A percentile compares a stretch with the other conserved stretches of the same genome.
phyloP scores from a whole-genome alignment of 2,329 filamentous ascomycete species.

The Thermoascus crustaceus region DNA sequence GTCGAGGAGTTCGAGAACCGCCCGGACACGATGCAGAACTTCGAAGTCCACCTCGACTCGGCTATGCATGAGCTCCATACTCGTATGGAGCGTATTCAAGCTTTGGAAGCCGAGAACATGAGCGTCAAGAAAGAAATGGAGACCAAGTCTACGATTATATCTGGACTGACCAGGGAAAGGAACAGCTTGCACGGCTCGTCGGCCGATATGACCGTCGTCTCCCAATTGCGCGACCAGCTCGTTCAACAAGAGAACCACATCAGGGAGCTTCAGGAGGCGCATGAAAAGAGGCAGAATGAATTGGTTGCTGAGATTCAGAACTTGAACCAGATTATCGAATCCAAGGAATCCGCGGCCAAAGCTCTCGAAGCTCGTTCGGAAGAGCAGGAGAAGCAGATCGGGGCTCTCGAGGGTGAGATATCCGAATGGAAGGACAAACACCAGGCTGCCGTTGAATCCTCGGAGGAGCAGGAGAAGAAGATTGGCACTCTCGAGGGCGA shows the following conservation, averaged over 20 bases:
- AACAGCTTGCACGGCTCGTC: slow-evolving; percentile 74
- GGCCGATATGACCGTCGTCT: slow-evolving; percentile 86
- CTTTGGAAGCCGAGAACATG: slow-evolving; percentile 75
- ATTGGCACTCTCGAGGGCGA: slow-evolving; percentile 63
- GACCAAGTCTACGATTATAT: slow-evolving; percentile 90
- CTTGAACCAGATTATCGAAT: slow-evolving; percentile 51
- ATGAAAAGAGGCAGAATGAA: slow-evolving; percentile 67
- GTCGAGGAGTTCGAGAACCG: slow-evolving; percentile 73
- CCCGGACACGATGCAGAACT: slow-evolving; percentile 81
- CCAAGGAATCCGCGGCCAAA: slow-evolving; percentile 28
- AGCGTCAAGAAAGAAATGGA: slow-evolving; percentile 93
- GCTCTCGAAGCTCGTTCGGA: slow-evolving; percentile 23
- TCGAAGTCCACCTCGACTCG: slow-evolving; percentile 82
- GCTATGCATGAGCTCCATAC: slow-evolving; percentile 87
- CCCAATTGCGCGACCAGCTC: slow-evolving; percentile 78
- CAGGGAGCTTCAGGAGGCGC: slow-evolving; percentile 60
- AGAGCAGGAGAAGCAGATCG: slow-evolving; percentile 1
- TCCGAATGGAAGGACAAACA: neutral
- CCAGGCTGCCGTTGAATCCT: neutral
- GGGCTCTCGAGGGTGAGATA: neutral
- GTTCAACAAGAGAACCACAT: slow-evolving; percentile 79
- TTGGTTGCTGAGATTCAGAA: slow-evolving; percentile 62
- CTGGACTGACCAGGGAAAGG: slow-evolving; percentile 83
- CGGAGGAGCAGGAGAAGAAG: slow-evolving; percentile 43
- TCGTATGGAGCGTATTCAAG: slow-evolving; percentile 80